Conservation (phyloP, 495 filamentous ascomycete genomes). For the Hypoxylon fuscum region DNA sequence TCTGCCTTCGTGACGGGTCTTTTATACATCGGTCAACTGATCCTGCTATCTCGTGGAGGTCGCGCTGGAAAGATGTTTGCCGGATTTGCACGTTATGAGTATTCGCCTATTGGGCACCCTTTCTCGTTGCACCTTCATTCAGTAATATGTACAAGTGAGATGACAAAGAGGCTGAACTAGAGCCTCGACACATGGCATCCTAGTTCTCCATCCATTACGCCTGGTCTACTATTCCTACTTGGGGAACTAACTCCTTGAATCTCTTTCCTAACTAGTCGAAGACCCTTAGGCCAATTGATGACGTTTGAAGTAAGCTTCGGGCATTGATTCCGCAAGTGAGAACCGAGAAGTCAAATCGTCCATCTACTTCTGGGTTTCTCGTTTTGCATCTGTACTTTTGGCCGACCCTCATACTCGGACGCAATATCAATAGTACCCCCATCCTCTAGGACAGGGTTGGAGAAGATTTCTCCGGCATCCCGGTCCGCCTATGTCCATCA, state of each 20-base stretch:
- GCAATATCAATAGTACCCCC: conserved; percentile 18
- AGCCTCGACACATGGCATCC: conserved; percentile 34
- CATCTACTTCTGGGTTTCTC: conserved; percentile 1
- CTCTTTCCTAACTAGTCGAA: conserved; percentile 16
- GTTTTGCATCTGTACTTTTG: conserved; percentile 5
- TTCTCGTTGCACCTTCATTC: neutral
- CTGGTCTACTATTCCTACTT: conserved; percentile 11
- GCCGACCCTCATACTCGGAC: conserved; percentile 6
- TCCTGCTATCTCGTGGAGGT: conserved; percentile 5
- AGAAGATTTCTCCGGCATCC: conserved; percentile 38
- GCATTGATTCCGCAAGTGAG: conserved; percentile 25
- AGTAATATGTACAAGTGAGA: conserved; percentile 17
- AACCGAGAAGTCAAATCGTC: conserved; percentile 4
- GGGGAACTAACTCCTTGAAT: conserved; percentile 23
- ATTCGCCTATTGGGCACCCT: neutral
- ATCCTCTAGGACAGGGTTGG: conserved; percentile 19
- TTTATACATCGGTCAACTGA: conserved; percentile 14
- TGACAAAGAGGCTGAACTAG: conserved; percentile 32
- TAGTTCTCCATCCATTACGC: conserved; percentile 17
- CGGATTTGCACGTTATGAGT: conserved; percentile 2
- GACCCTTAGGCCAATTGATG: conserved; percentile 27
- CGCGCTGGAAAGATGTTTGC: conserved; percentile 1
- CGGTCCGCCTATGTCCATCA: conserved; percentile 32
- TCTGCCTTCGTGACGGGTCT: conserved; percentile 4
- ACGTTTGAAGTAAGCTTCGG: conserved; percentile 23